Base-by-base conservation (phyloP, 441 rosid species). In the Pelargonium fulgidum region DNA sequence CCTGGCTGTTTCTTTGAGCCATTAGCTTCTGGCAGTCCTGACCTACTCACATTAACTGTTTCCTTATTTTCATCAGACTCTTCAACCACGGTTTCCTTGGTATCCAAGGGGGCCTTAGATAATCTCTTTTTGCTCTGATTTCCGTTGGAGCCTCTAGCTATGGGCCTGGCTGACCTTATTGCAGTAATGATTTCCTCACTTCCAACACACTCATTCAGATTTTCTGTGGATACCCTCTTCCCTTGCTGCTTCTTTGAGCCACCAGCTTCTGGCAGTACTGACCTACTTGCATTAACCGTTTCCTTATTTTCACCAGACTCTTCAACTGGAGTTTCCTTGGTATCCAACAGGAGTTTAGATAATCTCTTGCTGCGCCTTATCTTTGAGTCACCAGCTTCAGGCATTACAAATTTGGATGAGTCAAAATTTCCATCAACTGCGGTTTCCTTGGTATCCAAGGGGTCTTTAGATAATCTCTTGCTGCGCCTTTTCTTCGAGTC, bases 381-480 rank as follows among this genome's bases (percentile, higher is more conserved):
- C 20, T 52, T 52, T 16, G 59, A 10, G 7, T 52, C 19, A 52
- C 22, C 6, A 19, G 20, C 59, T 52, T 52, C 17, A 10, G 59
- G 59, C 59, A 19, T 52, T 52, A 52, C 22, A 52, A 19, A 52
- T 17, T 52, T 52, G 22, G 68, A 59, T 24, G 64, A 62, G 64
- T 77, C 77, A 75, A 74, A 76, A 71, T 75, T 75, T 36, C 65
- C 81, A 62, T 72, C 67, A 70, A 42, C 88, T 85, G 76, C 17
- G 7, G 56, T 50, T 50, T 50, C 16, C 56, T 48, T 48, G 56
- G 56, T 48, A 48, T 12, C 14, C 14, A 50, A 50, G 16, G 7
- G n/a, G 7, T n/a, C 19, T 4, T 50, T 50, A 7, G 61, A 54
- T 54, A 17, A 54, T 54, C 61, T 54, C 24, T 54, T 54, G 61